Base-by-base conservation (phyloP, 2,329 filamentous ascomycete species). In the Cadophora sp. region DNA sequence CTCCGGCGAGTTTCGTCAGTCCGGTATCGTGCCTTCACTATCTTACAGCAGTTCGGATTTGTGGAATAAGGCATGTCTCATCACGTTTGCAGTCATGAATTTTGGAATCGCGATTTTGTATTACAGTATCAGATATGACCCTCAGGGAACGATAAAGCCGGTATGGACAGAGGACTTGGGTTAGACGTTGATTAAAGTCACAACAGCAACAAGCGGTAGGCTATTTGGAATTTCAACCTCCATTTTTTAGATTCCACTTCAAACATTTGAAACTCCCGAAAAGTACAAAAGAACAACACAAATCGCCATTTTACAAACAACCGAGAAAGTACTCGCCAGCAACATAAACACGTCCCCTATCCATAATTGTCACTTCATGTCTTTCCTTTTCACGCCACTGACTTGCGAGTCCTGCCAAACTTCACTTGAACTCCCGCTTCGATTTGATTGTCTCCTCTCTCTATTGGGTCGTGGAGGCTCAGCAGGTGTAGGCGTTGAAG, bases 161-260 rank as follows among this genome's bases (percentile, higher is more conserved):
- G 36, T 2, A 39, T 39, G 36, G 36, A 39, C 36, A 8, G 36
- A 39, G 36, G 11, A 11, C 8, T 39, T 39, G 11, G 36, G 36
- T 9, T 39, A 9, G 9, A 5, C 30, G 4, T 33, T 33, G 30
- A 33, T 33, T 9, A 9, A 9, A 39, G 2, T 39, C 36, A 39
- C 36, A 9, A 39, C 8, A 9, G 11, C 36, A 39, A 39, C 30
- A 13, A 39, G 36, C 4, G 7, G 36, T n/a, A n/a, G n/a, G n/a
- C n/a, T n/a, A n/a, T n/a, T n/a, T n/a, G 36, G 7, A 13, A 39
- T 39, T 5, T 39, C 36, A 39, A 39, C 11, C 6, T 39, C 36
- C 36, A 39, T 9, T 39, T 9, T 39, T 2, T 39, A 13, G 47
- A 92, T 77, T 88, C 20, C n/a, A 48, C 22, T 48, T 48, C 45